Evolutionary conservation across 495 filamentous ascomycete species (phyloP).

Genomic region (Podospora comata): DNA sequence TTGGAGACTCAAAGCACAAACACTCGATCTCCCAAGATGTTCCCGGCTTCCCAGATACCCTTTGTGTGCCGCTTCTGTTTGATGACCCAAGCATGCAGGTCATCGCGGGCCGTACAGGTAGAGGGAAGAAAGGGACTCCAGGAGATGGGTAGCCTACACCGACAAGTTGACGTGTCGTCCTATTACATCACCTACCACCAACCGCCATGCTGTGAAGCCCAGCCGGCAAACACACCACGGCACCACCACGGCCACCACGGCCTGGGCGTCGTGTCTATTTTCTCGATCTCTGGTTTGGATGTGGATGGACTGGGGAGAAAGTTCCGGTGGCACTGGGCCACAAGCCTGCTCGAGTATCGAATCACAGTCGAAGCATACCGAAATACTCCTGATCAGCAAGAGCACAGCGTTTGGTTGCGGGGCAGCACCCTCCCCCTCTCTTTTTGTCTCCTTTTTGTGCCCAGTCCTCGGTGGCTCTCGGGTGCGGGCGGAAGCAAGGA

Average conservation of each 20-base stretch:
- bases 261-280: constrained; percentile 7
- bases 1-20: constrained; percentile 18
- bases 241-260: constrained; percentile 7
- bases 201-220: constrained; percentile 24
- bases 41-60: constrained; percentile 13
- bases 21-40: constrained; percentile 20
- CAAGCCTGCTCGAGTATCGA: constrained; percentile 4
- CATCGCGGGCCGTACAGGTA: constrained; percentile 20
- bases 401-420: constrained; percentile 13
- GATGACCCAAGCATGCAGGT: constrained; percentile 34
- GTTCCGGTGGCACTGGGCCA: constrained; percentile 3
- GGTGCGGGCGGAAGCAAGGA: background rate
- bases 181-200: constrained; percentile 21
- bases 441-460: background rate
- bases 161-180: constrained; percentile 37
- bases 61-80: constrained; percentile 28
- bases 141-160: constrained; percentile 23
- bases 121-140: background rate
- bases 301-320: background rate
- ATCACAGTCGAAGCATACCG: background rate
- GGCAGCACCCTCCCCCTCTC: background rate
- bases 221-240: constrained; percentile 27
- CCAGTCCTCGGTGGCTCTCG: background rate
- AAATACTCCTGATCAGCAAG: constrained; percentile 9
- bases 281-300: constrained; percentile 1